Conservation (phyloP, 768 basidiomycete species). For the Naganishia randhawae region DNA sequence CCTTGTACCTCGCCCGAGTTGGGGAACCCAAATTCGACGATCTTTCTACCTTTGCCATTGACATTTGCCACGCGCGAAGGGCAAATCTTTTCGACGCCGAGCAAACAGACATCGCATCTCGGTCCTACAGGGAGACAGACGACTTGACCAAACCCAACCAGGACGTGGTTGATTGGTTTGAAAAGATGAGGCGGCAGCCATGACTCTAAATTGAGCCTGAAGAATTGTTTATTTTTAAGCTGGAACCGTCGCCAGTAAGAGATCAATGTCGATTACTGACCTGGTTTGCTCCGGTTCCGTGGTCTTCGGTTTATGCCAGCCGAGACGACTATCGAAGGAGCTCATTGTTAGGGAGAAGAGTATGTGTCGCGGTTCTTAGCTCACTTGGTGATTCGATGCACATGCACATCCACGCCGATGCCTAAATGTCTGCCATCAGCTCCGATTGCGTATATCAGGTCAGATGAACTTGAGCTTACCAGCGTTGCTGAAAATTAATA, state of each 20-base stretch:
- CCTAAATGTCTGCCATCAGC: conserved; percentile 54
- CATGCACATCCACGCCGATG: conserved; percentile 94
- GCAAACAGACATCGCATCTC: conserved; percentile 47
- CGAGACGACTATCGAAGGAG: conserved; percentile 55
- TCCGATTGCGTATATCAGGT: conserved; percentile 53
- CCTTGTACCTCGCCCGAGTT: conserved; percentile 20
- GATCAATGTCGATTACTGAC: conserved; percentile 47
- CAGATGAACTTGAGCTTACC: background rate
- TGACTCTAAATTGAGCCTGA: conserved; percentile 45
- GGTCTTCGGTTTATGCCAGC: conserved; percentile 84
- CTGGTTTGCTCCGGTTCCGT: conserved; percentile 84
- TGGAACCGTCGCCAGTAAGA: background rate
- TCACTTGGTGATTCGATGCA: conserved; percentile 84
- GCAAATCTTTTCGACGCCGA: conserved; percentile 42
- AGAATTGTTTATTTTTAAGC: background rate
- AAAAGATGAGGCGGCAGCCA: conserved; percentile 47
- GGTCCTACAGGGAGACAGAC: conserved; percentile 49
- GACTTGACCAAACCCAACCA: conserved; percentile 49
- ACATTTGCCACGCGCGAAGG: conserved; percentile 41
- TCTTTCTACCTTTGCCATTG: conserved; percentile 41
- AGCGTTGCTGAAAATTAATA: conserved; percentile 4
- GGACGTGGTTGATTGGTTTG: conserved; percentile 48
- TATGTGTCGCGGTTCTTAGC: background rate
- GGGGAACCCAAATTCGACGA: conserved; percentile 41
- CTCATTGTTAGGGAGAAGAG: background rate